These are phyloP conservation scores for Huntiella abstrusa DNA, from an alignment of 2,329 filamentous ascomycete genomes.

Conservation along the genomic window DNA sequence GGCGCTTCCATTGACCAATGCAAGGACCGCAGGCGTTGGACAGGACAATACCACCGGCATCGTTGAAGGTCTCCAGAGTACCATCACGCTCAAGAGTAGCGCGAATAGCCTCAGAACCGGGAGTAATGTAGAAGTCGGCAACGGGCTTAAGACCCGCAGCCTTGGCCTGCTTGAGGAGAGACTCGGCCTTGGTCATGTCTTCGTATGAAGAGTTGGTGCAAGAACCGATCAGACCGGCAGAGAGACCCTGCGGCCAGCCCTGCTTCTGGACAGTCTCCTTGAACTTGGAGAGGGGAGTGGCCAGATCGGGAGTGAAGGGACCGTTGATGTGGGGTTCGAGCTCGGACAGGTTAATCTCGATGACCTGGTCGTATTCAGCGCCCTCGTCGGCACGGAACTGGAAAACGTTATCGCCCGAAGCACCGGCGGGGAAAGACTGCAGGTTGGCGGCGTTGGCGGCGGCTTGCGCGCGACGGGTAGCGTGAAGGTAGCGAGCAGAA, in stretches of 20 bases:
- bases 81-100: constrained; percentile 82
- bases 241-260: constrained; percentile 78
- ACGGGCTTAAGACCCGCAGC: constrained; percentile 79
- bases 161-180: constrained; percentile 77
- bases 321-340: constrained; percentile 96
- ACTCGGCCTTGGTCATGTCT: constrained; percentile 91
- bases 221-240: constrained; percentile 85
- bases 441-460: constrained; percentile 46
- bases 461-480: constrained; percentile 51
- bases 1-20: constrained; percentile 89
- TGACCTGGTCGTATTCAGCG: constrained; percentile 75
- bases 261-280: constrained; percentile 67
- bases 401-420: constrained; percentile 31
- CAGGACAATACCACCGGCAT: constrained; percentile 72
- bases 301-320: constrained; percentile 88
- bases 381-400: constrained; percentile 60
- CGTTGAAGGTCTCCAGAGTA: constrained; percentile 67
- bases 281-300: constrained; percentile 80
- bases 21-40: constrained; percentile 92
- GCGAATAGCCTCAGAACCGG: constrained; percentile 89
- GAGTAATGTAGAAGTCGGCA: constrained; percentile 87
- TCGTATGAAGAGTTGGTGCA: constrained; percentile 98
- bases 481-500: constrained; percentile 68
- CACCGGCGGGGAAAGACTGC: constrained; percentile 30
- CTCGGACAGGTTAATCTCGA: constrained; percentile 74